Conservation (phyloP, 1,284 basidiomycete genomes). For the Ganoderma multipileum region DNA sequence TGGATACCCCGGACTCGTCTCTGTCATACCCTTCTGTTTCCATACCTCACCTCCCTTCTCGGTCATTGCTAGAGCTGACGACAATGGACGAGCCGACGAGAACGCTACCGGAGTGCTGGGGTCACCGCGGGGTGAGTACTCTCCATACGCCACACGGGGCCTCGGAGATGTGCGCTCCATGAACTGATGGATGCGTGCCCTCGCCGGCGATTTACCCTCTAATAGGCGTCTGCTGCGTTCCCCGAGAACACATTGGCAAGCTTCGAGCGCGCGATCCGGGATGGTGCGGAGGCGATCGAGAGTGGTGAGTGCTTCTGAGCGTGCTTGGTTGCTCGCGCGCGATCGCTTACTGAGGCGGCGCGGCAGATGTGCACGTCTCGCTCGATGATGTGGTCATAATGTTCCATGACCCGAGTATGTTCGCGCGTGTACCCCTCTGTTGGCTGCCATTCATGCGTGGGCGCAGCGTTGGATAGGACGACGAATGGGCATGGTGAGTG, state of each 20-base stretch:
- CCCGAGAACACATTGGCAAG: conserved; percentile 94
- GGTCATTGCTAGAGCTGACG: background rate
- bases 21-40: background rate
- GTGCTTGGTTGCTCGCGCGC: background rate
- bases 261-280: conserved; percentile 91
- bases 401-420: conserved; percentile 92
- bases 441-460: conserved; percentile 19
- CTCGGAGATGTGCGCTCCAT: background rate
- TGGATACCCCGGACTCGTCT: background rate
- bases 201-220: conserved; percentile 16
- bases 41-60: background rate
- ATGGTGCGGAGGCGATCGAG: conserved; percentile 96
- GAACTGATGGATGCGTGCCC: conserved; percentile 14
- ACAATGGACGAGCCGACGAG: conserved; percentile 9
- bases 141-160: too few species aligned
- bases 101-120: conserved; percentile 79
- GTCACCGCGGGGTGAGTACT: conserved; percentile 88
- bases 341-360: background rate
- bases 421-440: conserved; percentile 20
- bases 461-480: conserved; percentile 68
- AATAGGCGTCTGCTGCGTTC: conserved; percentile 83
- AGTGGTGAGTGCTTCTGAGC: conserved; percentile 66
- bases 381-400: conserved; percentile 90
- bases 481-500: conserved; percentile 68
- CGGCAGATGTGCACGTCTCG: conserved; percentile 94